Conservation (phyloP, 176 grass and related monocot genomes). For the Metroxylon sagu region DNA sequence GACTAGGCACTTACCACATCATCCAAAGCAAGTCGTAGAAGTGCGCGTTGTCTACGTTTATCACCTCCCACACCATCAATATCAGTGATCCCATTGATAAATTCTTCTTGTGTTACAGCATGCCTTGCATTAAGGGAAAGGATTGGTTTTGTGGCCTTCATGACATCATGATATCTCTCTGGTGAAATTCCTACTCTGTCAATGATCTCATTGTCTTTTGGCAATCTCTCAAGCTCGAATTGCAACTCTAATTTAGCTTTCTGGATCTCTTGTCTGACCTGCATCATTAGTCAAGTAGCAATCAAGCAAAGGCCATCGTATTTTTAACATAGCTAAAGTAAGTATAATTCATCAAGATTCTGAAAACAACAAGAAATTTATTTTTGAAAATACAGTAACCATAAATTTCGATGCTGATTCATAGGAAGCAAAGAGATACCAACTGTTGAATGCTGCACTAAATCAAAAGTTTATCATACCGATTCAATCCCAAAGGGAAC, state of each 20-base stretch:
- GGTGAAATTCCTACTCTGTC: slow-evolving; percentile 32
- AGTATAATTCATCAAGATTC: no score
- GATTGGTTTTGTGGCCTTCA: slow-evolving; percentile 47
- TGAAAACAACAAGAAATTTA: no score
- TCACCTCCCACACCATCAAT: slow-evolving; percentile 39
- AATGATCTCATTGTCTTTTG: slow-evolving; percentile 55
- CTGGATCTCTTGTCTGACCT: slow-evolving; percentile 53
- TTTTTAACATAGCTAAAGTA: no score
- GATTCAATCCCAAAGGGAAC: slow-evolving; percentile 77
- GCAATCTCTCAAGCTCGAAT: slow-evolving; percentile 64
- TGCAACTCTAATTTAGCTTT: slow-evolving; percentile 48
- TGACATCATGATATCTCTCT: slow-evolving; percentile 57
- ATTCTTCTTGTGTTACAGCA: slow-evolving; percentile 69
- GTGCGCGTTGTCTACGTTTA: slow-evolving; percentile 40
- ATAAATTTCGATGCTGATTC: no score
- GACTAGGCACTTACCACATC: slow-evolving; percentile 48
- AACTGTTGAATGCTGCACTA: no score
- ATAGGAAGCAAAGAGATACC: no score
- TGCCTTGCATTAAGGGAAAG: slow-evolving; percentile 72
- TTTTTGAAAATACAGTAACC: no score
- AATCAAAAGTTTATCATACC: slow-evolving; percentile 25
- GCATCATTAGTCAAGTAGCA: not conserved
- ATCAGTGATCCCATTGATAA: slow-evolving; percentile 66
- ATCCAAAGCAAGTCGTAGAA: slow-evolving; percentile 79
- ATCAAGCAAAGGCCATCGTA: slow-evolving; percentile 15